These are phyloP conservation scores for Pestalotiopsis sp. DNA, from an alignment of 2,329 filamentous ascomycete genomes.

Conservation along the genomic window DNA sequence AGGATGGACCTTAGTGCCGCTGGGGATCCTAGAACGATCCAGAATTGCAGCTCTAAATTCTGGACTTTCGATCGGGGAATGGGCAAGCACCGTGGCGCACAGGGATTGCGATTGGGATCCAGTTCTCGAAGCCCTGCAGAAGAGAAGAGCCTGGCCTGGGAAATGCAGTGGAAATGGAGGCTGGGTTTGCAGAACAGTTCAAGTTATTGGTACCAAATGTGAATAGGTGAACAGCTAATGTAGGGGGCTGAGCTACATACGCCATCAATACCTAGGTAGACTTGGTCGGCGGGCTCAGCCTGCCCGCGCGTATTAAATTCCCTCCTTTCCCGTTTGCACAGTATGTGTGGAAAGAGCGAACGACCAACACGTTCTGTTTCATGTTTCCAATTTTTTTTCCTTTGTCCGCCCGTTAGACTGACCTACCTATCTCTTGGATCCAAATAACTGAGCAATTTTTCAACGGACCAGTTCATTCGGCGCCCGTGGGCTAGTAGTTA, in stretches of 20 bases:
- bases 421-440: neutral
- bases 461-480: neutral
- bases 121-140: neutral
- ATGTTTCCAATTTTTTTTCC: neutral
- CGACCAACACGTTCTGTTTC: neutral
- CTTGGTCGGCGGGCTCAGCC: too few relatives aligned
- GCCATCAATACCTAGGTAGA: too few relatives aligned
- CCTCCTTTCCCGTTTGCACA: too few relatives aligned
- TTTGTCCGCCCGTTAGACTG: neutral
- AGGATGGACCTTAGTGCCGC: neutral
- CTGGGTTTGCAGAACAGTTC: too few relatives aligned
- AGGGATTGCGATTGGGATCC: neutral
- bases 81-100: neutral
- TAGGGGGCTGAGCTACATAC: too few relatives aligned
- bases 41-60: neutral
- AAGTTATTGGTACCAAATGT: too few relatives aligned
- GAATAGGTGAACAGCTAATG: too few relatives aligned
- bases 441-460: neutral
- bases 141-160: too few relatives aligned
- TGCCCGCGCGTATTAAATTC: too few relatives aligned
- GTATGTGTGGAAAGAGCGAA: too few relatives aligned
- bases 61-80: neutral
- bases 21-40: neutral
- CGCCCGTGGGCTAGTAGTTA: constrained; percentile 33
- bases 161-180: too few relatives aligned